These are phyloP conservation scores for Antarctomyces pellizariae DNA, from an alignment of 495 filamentous ascomycete species.

Conservation along the genomic window DNA sequence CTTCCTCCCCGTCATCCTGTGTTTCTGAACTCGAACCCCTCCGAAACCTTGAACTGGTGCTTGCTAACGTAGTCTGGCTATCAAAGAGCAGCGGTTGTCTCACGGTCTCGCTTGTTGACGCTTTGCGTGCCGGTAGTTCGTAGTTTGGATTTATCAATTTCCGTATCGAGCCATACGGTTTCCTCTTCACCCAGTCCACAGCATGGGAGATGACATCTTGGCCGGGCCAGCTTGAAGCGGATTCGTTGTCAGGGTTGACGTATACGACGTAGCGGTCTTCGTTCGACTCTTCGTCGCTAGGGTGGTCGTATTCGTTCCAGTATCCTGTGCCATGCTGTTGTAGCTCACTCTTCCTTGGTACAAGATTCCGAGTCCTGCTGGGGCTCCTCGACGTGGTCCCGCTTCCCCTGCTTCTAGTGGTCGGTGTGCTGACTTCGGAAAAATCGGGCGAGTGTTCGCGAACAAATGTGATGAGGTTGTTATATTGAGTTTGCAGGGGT, in stretches of 20 bases:
- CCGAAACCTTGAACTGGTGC: no score
- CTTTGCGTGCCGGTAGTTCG: no score
- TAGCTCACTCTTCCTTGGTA: slow-evolving; percentile 1
- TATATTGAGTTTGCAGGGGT: slow-evolving; percentile 27
- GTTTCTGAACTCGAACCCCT: no score
- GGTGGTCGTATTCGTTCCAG: slow-evolving; percentile 46
- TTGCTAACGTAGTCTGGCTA: no score
- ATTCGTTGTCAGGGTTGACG: slow-evolving; percentile 26
- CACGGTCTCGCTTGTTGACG: no score
- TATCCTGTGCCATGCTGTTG: slow-evolving; percentile 20
- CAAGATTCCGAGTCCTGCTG: background rate
- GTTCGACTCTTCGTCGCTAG: slow-evolving; percentile 26
- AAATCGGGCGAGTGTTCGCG: slow-evolving; percentile 12
- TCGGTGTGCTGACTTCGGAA: slow-evolving; percentile 5
- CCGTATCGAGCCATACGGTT: no score
- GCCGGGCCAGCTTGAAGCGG: no score
- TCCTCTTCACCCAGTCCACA: no score
- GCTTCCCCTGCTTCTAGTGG: slow-evolving; percentile 6
- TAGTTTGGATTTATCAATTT: no score
- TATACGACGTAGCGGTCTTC: slow-evolving; percentile 28
- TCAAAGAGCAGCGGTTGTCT: no score
- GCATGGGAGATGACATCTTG: no score
- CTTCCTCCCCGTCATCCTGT: no score
- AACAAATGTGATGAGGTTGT: slow-evolving; percentile 28
- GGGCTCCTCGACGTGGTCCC: slow-evolving; percentile 7